Evolutionary conservation across 495 filamentous ascomycete genomes (phyloP).

Genomic region (Astrothelium subdiscretum): DNA sequence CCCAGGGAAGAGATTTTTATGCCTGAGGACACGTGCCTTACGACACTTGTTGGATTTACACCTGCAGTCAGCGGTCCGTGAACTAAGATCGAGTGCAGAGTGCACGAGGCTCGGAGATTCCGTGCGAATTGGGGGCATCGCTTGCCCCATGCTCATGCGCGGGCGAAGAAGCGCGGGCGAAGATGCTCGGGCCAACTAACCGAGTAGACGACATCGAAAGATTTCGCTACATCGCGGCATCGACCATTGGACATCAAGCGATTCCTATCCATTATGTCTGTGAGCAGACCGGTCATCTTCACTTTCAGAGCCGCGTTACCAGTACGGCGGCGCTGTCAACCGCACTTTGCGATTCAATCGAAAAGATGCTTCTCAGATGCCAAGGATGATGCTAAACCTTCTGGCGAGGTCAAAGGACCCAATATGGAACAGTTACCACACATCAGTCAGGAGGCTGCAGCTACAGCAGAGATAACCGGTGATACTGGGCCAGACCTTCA

Average conservation of each 20-base stretch:
- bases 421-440: constrained; percentile 45
- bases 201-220: too few relatives aligned
- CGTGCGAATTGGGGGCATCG: too few relatives aligned
- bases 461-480: constrained; percentile 43
- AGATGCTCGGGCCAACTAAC: too few relatives aligned
- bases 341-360: not conserved
- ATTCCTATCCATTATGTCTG: not conserved
- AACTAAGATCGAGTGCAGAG: too few relatives aligned
- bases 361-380: not conserved
- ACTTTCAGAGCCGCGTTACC: not conserved
- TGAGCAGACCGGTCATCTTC: not conserved
- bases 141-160: too few relatives aligned
- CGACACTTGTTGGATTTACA: too few relatives aligned
- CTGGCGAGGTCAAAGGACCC: constrained; percentile 31
- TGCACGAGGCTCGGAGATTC: too few relatives aligned
- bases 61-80: too few relatives aligned
- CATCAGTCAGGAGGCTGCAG: constrained; percentile 55
- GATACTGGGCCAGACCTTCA: constrained; percentile 45
- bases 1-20: too few relatives aligned
- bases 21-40: too few relatives aligned
- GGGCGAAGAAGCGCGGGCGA: too few relatives aligned
- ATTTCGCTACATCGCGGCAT: not conserved
- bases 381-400: not conserved
- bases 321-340: not conserved
- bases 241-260: not conserved